phyloP scores from a whole-genome alignment of 2,329 filamentous ascomycete genomes.

The Venturia nashicola region DNA sequence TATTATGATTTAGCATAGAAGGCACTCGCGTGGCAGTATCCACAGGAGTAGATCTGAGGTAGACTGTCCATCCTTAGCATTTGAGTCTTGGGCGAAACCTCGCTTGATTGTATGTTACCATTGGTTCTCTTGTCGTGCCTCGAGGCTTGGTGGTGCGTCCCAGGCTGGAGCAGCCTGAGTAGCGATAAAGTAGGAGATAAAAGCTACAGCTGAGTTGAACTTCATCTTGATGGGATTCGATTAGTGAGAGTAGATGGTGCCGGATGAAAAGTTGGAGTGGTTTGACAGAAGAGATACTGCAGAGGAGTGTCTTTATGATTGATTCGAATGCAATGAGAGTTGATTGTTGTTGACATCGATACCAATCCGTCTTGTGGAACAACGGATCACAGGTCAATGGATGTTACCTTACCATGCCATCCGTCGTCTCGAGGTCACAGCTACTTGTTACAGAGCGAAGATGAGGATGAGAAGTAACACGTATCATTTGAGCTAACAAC shows the following conservation, averaged over 20 bases:
- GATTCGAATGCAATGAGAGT: not conserved
- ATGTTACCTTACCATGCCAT: not conserved
- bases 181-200: not conserved
- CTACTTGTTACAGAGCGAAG: not conserved
- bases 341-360: not conserved
- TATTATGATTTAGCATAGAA: not conserved
- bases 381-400: not conserved
- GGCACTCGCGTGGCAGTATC: not conserved
- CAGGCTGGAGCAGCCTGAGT: not conserved
- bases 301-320: not conserved
- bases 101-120: not conserved
- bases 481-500: not conserved
- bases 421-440: not conserved
- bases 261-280: not conserved
- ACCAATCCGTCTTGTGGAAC: not conserved
- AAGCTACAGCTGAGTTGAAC: not conserved
- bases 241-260: not conserved
- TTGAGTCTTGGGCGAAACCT: not conserved
- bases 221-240: not conserved
- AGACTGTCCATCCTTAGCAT: not conserved
- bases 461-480: not conserved
- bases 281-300: not conserved
- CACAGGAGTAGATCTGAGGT: not conserved
- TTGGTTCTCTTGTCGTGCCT: not conserved
- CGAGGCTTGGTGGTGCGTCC: not conserved